A percentile compares a stretch with the other conserved stretches of the same genome.
Evolutionary conservation across 2,329 filamentous ascomycete genomes (phyloP).

Genomic region (Fusarium chlamydosporum): DNA sequence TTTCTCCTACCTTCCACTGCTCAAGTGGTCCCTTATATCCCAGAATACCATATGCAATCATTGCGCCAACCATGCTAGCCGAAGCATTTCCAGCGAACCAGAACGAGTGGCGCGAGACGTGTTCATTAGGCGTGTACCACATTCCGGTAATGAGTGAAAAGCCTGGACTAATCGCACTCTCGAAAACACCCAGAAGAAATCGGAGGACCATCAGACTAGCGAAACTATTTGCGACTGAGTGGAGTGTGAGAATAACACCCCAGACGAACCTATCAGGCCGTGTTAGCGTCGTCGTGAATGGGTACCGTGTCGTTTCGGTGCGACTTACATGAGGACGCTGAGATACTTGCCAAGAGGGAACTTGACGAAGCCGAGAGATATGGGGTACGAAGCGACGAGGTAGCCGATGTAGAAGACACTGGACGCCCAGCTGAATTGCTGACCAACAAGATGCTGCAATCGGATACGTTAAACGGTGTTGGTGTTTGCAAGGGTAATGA

Average conservation of each 20-base stretch:
- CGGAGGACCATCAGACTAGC: slow-evolving; percentile 12
- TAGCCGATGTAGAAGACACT: slow-evolving; percentile 30
- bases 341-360: slow-evolving; percentile 27
- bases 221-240: slow-evolving; percentile 12
- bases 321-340: slow-evolving; percentile 8
- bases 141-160: slow-evolving; percentile 24
- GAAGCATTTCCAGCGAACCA: slow-evolving; percentile 27
- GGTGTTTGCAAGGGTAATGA: rapidly evolving
- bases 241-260: slow-evolving; percentile 13
- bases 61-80: slow-evolving; percentile 19
- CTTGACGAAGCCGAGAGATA: slow-evolving; percentile 26
- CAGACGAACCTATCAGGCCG: slow-evolving; percentile 5
- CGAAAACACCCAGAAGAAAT: slow-evolving; percentile 20
- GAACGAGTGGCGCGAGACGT: slow-evolving; percentile 20
- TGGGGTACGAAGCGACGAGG: slow-evolving; percentile 24
- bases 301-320: not conserved
- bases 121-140: slow-evolving; percentile 25
- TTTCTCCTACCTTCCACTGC: slow-evolving; percentile 14
- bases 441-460: slow-evolving; percentile 12
- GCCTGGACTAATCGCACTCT: slow-evolving; percentile 15
- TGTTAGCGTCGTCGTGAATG: too few species aligned
- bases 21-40: not conserved
- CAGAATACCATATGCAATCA: slow-evolving; percentile 23
- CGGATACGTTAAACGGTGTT: not conserved
- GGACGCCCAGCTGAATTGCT: slow-evolving; percentile 24